Evolutionary conservation across 2,329 filamentous ascomycete species (phyloP), one percentile per base, ranked within the genome.

Genomic region (Sporothrix protearum): DNA sequence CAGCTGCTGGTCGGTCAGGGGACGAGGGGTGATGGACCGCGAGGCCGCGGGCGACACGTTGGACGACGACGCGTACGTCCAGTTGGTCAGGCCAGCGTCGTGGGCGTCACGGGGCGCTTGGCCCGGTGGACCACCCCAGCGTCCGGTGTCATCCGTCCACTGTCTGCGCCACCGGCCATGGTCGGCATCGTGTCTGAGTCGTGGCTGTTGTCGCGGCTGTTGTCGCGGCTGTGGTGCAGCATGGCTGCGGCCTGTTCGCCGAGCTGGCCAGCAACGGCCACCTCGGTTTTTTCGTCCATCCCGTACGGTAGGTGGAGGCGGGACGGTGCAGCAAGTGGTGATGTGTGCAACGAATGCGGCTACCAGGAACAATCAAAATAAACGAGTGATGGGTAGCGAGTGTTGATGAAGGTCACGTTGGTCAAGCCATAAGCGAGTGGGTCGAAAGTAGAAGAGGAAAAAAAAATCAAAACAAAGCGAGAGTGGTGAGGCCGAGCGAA

Each of bases 71-170:
- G 36, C 68, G 22, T 61, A 64, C 2, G 68, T 47, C 59, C 69
- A 71, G 39, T 67, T 63, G n/a, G 69, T 28, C 30, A 73, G 69
- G 2, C 73, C 72, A 73, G 68, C 0, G 71, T 73, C 9, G 73
- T 74, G 6, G 73, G 73, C 16, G 73, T 75, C 16, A 72, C 72
- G 6, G 71, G 63, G 8, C 61, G 53, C 55, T 28, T 71, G 67
- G 64, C 68, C n/a, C 64, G 68, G 33, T 71, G 68, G 28, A 47
- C 68, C 2, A 66, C 14, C 3, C 22, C 47, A 4, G 42, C 49
- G 30, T 64, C 30, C 28, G 39, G 42, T 28, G n/a, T 9, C 28
- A 47, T 14, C 3, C 42, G 42, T 6, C 42, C 42, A 14, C 42
- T n/a, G n/a, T n/a, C n/a, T n/a, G n/a, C 39, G 9, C 28, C 51